Conservation (phyloP, 768 basidiomycete genomes). For the Tephrocybe sp. region DNA sequence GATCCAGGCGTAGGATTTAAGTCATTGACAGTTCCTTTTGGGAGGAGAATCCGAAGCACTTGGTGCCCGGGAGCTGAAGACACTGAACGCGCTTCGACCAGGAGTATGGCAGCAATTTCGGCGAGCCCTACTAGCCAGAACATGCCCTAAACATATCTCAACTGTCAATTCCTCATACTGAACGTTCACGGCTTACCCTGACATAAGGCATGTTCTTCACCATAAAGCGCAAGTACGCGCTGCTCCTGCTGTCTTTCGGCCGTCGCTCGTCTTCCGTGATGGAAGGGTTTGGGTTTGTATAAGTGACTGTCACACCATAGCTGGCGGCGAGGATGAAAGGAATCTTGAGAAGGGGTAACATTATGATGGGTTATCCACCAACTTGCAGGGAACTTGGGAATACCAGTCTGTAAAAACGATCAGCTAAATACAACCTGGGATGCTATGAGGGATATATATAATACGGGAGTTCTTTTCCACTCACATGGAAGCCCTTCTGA, state of each 20-base stretch:
- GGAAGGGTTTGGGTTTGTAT: conserved; percentile 6
- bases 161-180: too few species aligned
- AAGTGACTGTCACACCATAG: not conserved
- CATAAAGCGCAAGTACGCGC: conserved; percentile 1
- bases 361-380: too few species aligned
- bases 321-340: conserved; percentile 7
- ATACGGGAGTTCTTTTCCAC: too few species aligned
- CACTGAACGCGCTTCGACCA: not conserved
- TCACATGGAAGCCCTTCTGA: too few species aligned
- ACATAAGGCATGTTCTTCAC: not conserved
- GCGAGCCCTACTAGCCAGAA: not conserved
- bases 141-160: not conserved
- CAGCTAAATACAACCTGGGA: too few species aligned
- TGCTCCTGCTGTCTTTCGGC: not conserved
- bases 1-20: conserved; percentile 23
- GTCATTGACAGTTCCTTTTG: not conserved
- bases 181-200: not conserved
- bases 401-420: too few species aligned
- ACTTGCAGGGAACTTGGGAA: too few species aligned
- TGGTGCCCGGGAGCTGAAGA: not conserved
- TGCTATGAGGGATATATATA: too few species aligned
- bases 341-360: conserved; percentile 2
- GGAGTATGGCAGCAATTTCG: not conserved
- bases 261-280: conserved; percentile 1
- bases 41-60: not conserved